A percentile compares a stretch with the other conserved stretches of the same genome.
Conservation (phyloP, 129 eudicot genomes). For the Saposhnikovia divaricata region DNA sequence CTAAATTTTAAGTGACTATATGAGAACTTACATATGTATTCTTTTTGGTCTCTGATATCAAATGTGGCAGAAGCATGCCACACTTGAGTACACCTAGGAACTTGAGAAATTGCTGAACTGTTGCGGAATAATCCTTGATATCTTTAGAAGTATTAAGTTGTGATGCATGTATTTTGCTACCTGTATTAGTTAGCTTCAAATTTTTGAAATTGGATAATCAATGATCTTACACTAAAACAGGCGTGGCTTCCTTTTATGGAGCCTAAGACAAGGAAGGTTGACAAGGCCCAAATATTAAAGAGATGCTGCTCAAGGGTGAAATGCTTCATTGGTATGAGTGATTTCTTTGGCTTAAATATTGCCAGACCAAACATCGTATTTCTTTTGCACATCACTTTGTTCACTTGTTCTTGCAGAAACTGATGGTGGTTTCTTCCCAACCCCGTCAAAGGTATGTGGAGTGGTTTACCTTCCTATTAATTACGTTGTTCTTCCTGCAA, state of each 20-base stretch:
- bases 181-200: background rate
- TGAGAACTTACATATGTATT: background rate
- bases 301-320: constrained; percentile 67
- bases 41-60: background rate
- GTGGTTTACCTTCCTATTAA: background rate
- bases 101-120: background rate
- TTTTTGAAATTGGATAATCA: background rate
- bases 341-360: background rate
- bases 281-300: constrained; percentile 42
- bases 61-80: background rate
- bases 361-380: background rate
- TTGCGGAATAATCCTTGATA: background rate
- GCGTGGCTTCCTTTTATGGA: constrained; percentile 84
- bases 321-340: constrained; percentile 70
- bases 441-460: constrained; percentile 59
- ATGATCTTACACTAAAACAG: constrained; percentile 16
- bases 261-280: constrained; percentile 46
- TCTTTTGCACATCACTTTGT: background rate
- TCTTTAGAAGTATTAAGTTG: too few relatives aligned
- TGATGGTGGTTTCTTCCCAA: constrained; percentile 88
- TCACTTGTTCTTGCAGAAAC: constrained; percentile 48
- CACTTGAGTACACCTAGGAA: background rate
- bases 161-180: background rate
- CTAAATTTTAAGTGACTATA: background rate
- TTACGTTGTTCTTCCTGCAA: background rate